phyloP scores from a whole-genome alignment of 495 filamentous ascomycete genomes.

The Talaromyces nanjingensis region DNA sequence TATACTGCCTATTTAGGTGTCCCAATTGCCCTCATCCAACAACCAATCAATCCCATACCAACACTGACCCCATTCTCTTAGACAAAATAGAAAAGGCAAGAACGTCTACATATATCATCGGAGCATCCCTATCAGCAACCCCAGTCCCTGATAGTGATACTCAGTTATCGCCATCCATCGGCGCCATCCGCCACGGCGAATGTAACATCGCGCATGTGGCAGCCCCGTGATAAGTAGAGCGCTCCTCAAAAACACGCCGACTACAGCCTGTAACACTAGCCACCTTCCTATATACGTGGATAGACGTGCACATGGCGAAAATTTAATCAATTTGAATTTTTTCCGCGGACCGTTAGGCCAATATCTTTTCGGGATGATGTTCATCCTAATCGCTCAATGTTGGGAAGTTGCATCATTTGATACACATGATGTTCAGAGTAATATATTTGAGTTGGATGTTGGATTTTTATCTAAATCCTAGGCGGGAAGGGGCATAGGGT shows the following conservation, averaged over 20 bases:
- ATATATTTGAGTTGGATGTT: not conserved
- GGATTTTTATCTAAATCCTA: not conserved
- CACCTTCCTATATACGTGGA: not conserved
- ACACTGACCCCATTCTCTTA: no score
- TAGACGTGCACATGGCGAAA: not conserved
- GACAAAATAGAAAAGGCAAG: no score
- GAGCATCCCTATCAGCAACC: not conserved
- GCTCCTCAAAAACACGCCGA: not conserved
- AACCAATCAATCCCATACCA: not conserved
- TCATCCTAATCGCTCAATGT: not conserved
- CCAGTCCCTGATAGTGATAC: not conserved
- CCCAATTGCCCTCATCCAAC: not conserved
- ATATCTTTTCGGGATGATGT: not conserved
- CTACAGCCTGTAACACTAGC: not conserved
- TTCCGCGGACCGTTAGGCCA: not conserved
- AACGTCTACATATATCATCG: no score
- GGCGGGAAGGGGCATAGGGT: not conserved
- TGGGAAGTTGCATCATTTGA: not conserved
- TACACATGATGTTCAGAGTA: not conserved
- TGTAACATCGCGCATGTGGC: constrained; percentile 35
- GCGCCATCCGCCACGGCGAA: constrained; percentile 94
- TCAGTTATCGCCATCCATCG: constrained; percentile 31
- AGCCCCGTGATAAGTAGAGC: not conserved
- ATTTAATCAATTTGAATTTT: not conserved
- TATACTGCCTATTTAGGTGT: not conserved